Evolutionary conservation across 2,329 filamentous ascomycete genomes (phyloP).

Genomic region (Phialemonium atrogriseum): DNA sequence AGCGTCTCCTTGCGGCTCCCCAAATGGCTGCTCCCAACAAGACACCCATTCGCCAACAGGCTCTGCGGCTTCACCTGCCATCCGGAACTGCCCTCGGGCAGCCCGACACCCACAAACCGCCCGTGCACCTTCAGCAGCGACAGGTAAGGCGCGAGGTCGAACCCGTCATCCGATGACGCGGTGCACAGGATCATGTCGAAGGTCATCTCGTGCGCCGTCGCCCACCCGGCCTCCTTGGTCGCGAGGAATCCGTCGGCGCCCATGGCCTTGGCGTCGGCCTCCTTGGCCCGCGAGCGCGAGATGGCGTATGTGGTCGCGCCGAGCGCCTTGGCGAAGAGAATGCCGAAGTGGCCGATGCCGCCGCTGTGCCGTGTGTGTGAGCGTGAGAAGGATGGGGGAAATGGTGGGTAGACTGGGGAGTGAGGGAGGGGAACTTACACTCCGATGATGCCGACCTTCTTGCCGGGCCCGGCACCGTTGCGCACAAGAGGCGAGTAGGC

Average conservation of each 20-base stretch:
- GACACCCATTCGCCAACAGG: slow-evolving; percentile 65
- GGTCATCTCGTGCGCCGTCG: slow-evolving; percentile 46
- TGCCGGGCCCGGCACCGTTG: slow-evolving; percentile 67
- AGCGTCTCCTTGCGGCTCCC: slow-evolving; percentile 65
- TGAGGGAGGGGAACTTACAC: slow-evolving; percentile 24
- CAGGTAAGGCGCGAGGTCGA: slow-evolving; percentile 65
- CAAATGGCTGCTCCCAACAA: slow-evolving; percentile 64
- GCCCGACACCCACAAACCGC: slow-evolving; percentile 69
- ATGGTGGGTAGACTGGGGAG: too few species aligned
- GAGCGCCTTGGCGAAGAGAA: slow-evolving; percentile 61
- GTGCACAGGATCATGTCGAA: slow-evolving; percentile 75
- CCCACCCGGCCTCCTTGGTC: slow-evolving; percentile 49
- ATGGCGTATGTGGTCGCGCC: slow-evolving; percentile 56
- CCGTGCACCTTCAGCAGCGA: slow-evolving; percentile 74
- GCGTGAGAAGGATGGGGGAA: neutral
- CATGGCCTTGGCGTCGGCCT: slow-evolving; percentile 49
- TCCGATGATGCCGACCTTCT: slow-evolving; percentile 69
- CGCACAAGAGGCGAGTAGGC: slow-evolving; percentile 70
- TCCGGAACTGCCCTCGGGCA: slow-evolving; percentile 70
- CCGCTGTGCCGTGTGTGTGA: slow-evolving; percentile 34
- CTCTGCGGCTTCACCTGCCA: slow-evolving; percentile 64
- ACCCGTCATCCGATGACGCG: slow-evolving; percentile 58
- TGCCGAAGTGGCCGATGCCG: slow-evolving; percentile 62
- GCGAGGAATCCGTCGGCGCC: slow-evolving; percentile 54
- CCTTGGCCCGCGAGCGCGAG: slow-evolving; percentile 51